These are phyloP conservation scores for Ustilago tritici DNA, from an alignment of 1,284 basidiomycete genomes.

Conservation along the genomic window DNA sequence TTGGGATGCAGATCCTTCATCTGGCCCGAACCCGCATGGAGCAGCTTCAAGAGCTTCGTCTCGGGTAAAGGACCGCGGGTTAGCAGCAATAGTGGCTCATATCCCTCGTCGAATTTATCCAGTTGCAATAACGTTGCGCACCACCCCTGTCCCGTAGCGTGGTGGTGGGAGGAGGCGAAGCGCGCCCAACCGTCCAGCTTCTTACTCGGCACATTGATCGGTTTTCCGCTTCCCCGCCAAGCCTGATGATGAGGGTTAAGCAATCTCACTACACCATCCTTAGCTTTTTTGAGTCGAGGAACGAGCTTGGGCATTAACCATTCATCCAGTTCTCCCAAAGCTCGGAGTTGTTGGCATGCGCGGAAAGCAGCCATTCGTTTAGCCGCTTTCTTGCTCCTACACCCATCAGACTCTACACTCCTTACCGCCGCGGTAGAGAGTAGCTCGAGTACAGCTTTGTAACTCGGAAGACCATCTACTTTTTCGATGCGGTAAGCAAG, in stretches of 20 bases:
- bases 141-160: not conserved
- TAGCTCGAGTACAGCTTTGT: constrained; percentile 31
- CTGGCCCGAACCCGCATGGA: not conserved
- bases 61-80: constrained; percentile 17
- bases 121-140: constrained; percentile 31
- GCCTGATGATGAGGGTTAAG: constrained; percentile 32
- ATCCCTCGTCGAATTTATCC: constrained; percentile 11
- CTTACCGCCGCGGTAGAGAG: constrained; percentile 39
- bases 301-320: constrained; percentile 41
- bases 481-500: constrained; percentile 31
- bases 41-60: constrained; percentile 24
- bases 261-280: not conserved
- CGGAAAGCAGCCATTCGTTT: constrained; percentile 49
- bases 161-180: not conserved
- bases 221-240: constrained; percentile 26
- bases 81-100: constrained; percentile 31
- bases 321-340: constrained; percentile 50
- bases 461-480: not conserved
- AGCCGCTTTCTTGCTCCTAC: constrained; percentile 41
- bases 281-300: not conserved
- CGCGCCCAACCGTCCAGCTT: constrained; percentile 35
- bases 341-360: constrained; percentile 40
- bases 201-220: constrained; percentile 29
- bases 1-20: constrained; percentile 12
- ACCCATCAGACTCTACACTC: constrained; percentile 26